These are phyloP conservation scores for Xylaria longipes DNA, from an alignment of 495 filamentous ascomycete species.

Conservation along the genomic window DNA sequence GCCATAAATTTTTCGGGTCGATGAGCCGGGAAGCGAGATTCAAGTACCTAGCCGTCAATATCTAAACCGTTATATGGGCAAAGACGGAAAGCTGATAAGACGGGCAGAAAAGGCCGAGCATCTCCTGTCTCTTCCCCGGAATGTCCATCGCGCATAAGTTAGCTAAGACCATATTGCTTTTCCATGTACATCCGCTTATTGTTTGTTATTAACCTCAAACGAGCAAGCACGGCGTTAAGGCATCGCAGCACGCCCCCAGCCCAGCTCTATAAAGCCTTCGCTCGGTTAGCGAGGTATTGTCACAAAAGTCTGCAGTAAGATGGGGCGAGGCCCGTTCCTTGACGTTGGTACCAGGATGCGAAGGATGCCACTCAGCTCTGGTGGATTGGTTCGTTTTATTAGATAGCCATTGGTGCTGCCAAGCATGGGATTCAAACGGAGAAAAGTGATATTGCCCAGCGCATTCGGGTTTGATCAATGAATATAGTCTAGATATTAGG, in stretches of 20 bases:
- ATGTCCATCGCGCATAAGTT: neutral
- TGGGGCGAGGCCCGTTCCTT: slow-evolving; percentile 8
- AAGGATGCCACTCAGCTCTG: neutral
- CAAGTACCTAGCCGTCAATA: neutral
- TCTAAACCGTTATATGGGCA: no score
- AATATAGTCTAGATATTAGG: neutral
- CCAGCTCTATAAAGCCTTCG: neutral
- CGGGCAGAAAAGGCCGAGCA: neutral
- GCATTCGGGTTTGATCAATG: neutral
- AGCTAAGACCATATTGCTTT: neutral
- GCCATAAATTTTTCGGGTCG: slow-evolving; percentile 15
- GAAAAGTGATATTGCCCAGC: neutral
- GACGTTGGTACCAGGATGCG: neutral
- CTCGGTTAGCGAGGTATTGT: slow-evolving; percentile 25
- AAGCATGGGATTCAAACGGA: neutral
- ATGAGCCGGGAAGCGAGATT: slow-evolving; percentile 18
- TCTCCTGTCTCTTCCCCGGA: neutral
- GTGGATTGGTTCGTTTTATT: slow-evolving; percentile 3
- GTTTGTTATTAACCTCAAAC: neutral
- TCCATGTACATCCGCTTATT: neutral
- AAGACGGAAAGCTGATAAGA: no score
- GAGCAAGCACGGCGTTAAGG: neutral
- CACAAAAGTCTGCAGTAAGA: slow-evolving; percentile 7
- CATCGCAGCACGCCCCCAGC: neutral
- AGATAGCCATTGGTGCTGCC: neutral